phyloP scores from a whole-genome alignment of 805 yeast genomes.

The Lachancea cidri region DNA sequence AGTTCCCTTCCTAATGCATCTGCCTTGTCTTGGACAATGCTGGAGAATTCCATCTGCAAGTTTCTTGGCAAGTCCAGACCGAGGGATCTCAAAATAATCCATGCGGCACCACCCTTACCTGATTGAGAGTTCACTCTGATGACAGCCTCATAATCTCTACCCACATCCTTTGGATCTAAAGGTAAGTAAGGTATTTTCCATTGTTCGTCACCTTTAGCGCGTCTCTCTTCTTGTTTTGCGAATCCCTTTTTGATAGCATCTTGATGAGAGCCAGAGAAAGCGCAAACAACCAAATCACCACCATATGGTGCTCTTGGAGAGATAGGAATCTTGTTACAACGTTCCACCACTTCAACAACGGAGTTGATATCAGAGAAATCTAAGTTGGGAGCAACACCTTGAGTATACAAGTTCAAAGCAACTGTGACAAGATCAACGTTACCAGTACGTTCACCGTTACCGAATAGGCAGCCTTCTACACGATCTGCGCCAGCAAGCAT shows the following conservation, averaged over 20 bases:
- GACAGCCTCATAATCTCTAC: slow-evolving; percentile 76
- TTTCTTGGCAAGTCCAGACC: slow-evolving; percentile 72
- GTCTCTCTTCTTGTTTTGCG: slow-evolving; percentile 46
- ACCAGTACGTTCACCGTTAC: slow-evolving; percentile 84
- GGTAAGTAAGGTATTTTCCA: slow-evolving; percentile 79
- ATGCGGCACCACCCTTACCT: slow-evolving; percentile 87
- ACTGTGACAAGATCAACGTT: slow-evolving; percentile 73
- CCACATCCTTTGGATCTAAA: slow-evolving; percentile 75
- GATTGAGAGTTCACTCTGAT: slow-evolving; percentile 81
- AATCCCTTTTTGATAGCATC: slow-evolving; percentile 69
- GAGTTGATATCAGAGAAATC: slow-evolving; percentile 67
- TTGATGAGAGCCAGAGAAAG: slow-evolving; percentile 71
- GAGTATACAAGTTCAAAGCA: slow-evolving; percentile 73
- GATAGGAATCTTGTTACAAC: slow-evolving; percentile 71
- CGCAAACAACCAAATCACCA: slow-evolving; percentile 73
- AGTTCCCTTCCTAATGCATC: slow-evolving; percentile 66
- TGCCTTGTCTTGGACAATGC: slow-evolving; percentile 57
- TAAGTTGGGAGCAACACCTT: slow-evolving; percentile 65
- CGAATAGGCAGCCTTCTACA: slow-evolving; percentile 78
- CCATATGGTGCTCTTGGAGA: slow-evolving; percentile 76
- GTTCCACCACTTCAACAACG: slow-evolving; percentile 64
- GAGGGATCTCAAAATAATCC: slow-evolving; percentile 66
- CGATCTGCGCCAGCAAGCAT: slow-evolving; percentile 80
- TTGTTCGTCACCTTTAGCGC: slow-evolving; percentile 41
- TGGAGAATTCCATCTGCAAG: slow-evolving; percentile 64